These are phyloP conservation scores for Mucuna pruriens DNA, from an alignment of 306 rosid genomes.

Conservation along the genomic window DNA sequence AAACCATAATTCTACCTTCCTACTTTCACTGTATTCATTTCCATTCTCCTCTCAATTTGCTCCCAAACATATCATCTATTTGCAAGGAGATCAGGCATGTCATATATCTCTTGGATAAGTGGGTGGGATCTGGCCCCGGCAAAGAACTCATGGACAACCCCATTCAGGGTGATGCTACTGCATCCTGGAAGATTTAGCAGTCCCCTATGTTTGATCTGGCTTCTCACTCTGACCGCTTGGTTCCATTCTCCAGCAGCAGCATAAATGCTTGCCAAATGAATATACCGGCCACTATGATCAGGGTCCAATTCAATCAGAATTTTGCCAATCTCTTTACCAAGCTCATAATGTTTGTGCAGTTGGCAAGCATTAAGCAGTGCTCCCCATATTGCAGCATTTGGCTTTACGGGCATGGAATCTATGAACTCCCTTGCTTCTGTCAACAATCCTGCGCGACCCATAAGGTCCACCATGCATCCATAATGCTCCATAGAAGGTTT, in stretches of 20 bases:
- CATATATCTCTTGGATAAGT: slow-evolving; percentile 48
- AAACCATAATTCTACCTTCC: neutral
- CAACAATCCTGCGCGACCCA: slow-evolving; percentile 61
- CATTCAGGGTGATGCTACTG: slow-evolving; percentile 58
- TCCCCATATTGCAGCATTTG: slow-evolving; percentile 69
- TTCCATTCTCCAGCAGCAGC: slow-evolving; percentile 65
- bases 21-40: neutral
- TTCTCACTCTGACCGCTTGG: slow-evolving; percentile 53
- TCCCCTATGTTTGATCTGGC: slow-evolving; percentile 51
- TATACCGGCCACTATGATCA: slow-evolving; percentile 54
- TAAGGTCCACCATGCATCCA: slow-evolving; percentile 70
- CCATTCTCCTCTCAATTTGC: slow-evolving; percentile 7
- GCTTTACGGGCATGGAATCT: slow-evolving; percentile 57
- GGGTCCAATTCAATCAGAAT: slow-evolving; percentile 57
- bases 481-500: slow-evolving; percentile 59
- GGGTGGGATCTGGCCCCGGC: slow-evolving; percentile 50
- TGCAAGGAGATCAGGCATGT: slow-evolving; percentile 41
- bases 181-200: slow-evolving; percentile 55
- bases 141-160: slow-evolving; percentile 57
- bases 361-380: slow-evolving; percentile 60
- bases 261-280: slow-evolving; percentile 57
- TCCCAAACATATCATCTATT: neutral
- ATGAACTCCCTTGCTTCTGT: slow-evolving; percentile 56
- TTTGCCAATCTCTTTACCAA: slow-evolving; percentile 59
- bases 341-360: slow-evolving; percentile 54